Conservation (phyloP, 2,329 filamentous ascomycete species). For the Ophiostoma fasciatum region DNA sequence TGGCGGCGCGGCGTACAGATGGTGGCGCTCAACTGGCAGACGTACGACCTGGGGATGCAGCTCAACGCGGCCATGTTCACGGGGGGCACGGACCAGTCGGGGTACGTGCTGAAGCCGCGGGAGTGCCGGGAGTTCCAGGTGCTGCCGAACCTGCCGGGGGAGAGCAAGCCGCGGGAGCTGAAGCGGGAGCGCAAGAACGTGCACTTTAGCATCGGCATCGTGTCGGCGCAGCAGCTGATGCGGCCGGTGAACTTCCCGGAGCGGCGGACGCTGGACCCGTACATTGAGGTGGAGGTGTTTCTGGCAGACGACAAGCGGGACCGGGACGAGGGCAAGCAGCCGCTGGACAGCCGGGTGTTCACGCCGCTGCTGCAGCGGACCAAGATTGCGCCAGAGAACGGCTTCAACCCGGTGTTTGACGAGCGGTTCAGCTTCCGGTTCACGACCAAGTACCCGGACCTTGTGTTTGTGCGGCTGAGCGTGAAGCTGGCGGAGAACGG, state of each 20-base stretch:
- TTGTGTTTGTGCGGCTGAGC: conserved; percentile 87
- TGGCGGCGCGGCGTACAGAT: conserved; percentile 96
- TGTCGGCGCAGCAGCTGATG: conserved; percentile 91
- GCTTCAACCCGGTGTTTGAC: conserved; percentile 83
- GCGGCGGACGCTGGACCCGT: conserved; percentile 66
- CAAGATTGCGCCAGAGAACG: conserved; percentile 69
- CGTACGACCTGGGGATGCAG: conserved; percentile 88
- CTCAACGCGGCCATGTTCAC: conserved; percentile 97
- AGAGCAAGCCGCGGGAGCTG: conserved; percentile 28
- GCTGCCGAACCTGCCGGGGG: conserved; percentile 37
- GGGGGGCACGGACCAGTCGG: conserved; percentile 68
- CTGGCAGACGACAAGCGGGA: conserved; percentile 88
- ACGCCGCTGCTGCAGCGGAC: conserved; percentile 43
- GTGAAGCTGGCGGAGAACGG: conserved; percentile 78
- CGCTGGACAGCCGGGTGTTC: conserved; percentile 28
- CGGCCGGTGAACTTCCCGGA: conserved; percentile 45
- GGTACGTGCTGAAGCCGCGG: conserved; percentile 86
- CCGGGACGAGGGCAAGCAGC: conserved; percentile 57
- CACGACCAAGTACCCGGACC: conserved; percentile 84
- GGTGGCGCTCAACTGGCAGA: conserved; percentile 97
- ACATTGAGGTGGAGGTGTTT: conserved; percentile 89
- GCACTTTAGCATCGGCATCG: conserved; percentile 71
- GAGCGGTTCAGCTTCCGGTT: conserved; percentile 66
- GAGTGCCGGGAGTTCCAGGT: conserved; percentile 62
- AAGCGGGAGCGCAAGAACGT: conserved; percentile 72